Evolutionary conservation across 176 grass and related monocot species (phyloP).

Genomic region (Thinopyrum elongatum): DNA sequence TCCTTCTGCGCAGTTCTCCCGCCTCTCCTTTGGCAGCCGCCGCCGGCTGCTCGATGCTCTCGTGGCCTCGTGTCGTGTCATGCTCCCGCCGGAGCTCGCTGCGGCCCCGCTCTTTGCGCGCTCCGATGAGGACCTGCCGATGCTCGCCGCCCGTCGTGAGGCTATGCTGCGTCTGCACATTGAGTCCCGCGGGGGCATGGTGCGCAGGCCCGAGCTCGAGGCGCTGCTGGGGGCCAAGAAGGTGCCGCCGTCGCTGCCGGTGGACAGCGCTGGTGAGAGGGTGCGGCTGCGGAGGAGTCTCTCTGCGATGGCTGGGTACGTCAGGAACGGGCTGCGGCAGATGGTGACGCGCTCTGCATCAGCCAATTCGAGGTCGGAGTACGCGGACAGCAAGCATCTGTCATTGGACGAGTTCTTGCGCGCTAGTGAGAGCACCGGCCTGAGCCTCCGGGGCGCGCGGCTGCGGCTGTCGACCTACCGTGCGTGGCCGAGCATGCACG

Average conservation of each 20-base stretch:
- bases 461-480: constrained; percentile 58
- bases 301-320: constrained; percentile 47
- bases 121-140: constrained; percentile 41
- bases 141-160: constrained; percentile 58
- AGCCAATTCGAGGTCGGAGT: constrained; percentile 24
- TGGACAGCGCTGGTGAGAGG: neutral
- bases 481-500: constrained; percentile 83
- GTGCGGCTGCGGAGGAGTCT: constrained; percentile 42
- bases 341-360: constrained; percentile 53
- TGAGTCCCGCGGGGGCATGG: constrained; percentile 33
- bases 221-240: constrained; percentile 28
- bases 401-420: constrained; percentile 51
- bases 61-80: constrained; percentile 30
- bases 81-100: constrained; percentile 52
- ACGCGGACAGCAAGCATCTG: constrained; percentile 53
- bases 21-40: constrained; percentile 38
- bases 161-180: constrained; percentile 56
- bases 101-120: constrained; percentile 58
- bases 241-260: neutral
- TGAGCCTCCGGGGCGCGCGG: constrained; percentile 50
- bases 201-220: constrained; percentile 41
- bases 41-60: constrained; percentile 31
- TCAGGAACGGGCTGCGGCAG: constrained; percentile 65
- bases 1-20: constrained; percentile 23
- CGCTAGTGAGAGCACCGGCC: constrained; percentile 30